Conservation (phyloP, 164 flowering plant genomes). For the Paratinospora sagittata region DNA sequence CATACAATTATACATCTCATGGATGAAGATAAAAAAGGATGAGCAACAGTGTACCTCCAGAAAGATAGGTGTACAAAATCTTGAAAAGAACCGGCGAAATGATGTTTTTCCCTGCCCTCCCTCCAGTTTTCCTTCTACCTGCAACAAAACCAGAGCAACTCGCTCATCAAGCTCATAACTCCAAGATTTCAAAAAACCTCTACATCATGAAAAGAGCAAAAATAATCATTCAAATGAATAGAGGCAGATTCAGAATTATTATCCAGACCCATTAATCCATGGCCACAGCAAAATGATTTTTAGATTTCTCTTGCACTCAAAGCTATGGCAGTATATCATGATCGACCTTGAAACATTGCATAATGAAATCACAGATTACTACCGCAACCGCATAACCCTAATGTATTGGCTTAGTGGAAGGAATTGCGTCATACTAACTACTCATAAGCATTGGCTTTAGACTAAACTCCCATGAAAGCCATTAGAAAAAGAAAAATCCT, state of each 20-base stretch:
- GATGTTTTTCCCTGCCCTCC: conserved; percentile 78
- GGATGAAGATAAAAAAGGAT: neutral
- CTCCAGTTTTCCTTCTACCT: conserved; percentile 99
- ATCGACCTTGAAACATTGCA: no score
- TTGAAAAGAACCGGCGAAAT: conserved; percentile 74
- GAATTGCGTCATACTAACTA: no score
- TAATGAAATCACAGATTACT: no score
- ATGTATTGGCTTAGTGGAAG: no score
- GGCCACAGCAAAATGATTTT: no score
- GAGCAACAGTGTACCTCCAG: conserved; percentile 57
- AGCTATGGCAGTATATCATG: no score
- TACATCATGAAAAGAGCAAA: neutral
- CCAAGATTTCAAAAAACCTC: no score
- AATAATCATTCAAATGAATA: neutral
- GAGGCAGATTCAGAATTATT: neutral
- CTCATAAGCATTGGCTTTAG: no score
- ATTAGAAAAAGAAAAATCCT: no score
- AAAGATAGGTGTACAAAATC: conserved; percentile 94
- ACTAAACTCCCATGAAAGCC: no score
- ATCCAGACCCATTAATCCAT: neutral
- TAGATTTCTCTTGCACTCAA: no score
- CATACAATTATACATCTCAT: neutral
- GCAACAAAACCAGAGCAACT: conserved; percentile 5
- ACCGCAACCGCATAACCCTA: no score
- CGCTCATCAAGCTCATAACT: neutral